Conservation (phyloP, 148 eudicot genomes). For the Arctostaphylos glauca region DNA sequence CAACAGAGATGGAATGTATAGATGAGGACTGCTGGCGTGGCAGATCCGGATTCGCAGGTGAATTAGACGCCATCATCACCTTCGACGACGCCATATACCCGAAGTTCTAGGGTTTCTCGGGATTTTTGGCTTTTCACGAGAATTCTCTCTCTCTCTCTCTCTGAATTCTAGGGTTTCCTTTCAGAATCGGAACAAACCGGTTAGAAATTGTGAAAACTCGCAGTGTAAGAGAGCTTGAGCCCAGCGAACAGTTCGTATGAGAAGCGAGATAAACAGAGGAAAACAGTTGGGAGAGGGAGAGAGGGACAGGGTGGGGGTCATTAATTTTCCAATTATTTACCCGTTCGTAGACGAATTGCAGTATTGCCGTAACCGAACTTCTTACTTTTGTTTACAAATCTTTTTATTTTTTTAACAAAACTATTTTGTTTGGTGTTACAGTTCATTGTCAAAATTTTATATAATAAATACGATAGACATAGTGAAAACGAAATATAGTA, state of each 20-base stretch:
- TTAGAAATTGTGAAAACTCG: background rate
- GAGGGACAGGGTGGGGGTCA: background rate
- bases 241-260: slow-evolving; percentile 8
- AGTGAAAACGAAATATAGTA: no score
- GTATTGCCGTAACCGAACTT: no score
- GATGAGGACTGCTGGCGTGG: slow-evolving; percentile 33
- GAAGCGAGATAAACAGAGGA: background rate
- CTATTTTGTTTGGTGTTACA: no score
- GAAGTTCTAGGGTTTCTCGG: slow-evolving; percentile 21
- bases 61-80: slow-evolving; percentile 52
- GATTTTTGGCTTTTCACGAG: background rate
- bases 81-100: slow-evolving; percentile 43
- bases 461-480: no score
- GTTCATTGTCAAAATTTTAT: no score
- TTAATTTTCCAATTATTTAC: no score
- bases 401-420: no score
- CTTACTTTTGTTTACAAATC: no score
- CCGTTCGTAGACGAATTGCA: no score
- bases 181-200: background rate
- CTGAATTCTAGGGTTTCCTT: background rate
- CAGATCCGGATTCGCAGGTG: slow-evolving; percentile 50
- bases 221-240: slow-evolving; percentile 6
- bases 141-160: background rate
- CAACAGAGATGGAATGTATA: slow-evolving; percentile 14
- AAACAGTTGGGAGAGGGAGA: background rate